Conservation (phyloP, 768 basidiomycete genomes). For the Paxillus ammoniavirescens region DNA sequence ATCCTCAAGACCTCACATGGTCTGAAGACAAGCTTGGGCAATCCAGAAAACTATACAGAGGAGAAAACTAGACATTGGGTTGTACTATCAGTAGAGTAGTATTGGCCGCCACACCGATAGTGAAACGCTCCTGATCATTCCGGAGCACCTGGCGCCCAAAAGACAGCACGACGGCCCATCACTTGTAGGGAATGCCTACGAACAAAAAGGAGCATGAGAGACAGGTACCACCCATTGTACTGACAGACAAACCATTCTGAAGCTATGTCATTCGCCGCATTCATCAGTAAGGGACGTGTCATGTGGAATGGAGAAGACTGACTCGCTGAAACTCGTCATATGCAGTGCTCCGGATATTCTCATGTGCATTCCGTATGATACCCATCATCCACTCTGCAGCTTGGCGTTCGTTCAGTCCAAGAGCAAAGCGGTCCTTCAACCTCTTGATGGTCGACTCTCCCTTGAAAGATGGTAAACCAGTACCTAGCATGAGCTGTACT, state of each 20-base stretch:
- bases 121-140: neutral
- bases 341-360: conserved; percentile 88
- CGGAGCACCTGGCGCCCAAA: neutral
- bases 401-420: conserved; percentile 79
- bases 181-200: conserved; percentile 32
- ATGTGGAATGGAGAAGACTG: conserved; percentile 24
- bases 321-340: conserved; percentile 97
- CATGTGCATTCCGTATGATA: conserved; percentile 87
- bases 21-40: neutral
- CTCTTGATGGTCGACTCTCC: conserved; percentile 90
- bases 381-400: conserved; percentile 94
- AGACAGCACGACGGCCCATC: neutral
- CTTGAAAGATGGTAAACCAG: conserved; percentile 94
- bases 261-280: conserved; percentile 29
- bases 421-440: conserved; percentile 82
- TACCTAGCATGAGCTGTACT: conserved; percentile 91
- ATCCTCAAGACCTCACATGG: neutral
- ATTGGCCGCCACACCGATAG: too few relatives aligned
- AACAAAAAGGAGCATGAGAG: conserved; percentile 1
- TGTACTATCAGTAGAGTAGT: too few relatives aligned
- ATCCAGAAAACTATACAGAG: neutral
- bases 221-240: neutral
- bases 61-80: conserved; percentile 1
- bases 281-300: conserved; percentile 7
- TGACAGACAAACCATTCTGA: conserved; percentile 42